These are phyloP conservation scores for Chrysanthemum lavandulifolium DNA, from an alignment of 129 eudicot species.

Conservation along the genomic window DNA sequence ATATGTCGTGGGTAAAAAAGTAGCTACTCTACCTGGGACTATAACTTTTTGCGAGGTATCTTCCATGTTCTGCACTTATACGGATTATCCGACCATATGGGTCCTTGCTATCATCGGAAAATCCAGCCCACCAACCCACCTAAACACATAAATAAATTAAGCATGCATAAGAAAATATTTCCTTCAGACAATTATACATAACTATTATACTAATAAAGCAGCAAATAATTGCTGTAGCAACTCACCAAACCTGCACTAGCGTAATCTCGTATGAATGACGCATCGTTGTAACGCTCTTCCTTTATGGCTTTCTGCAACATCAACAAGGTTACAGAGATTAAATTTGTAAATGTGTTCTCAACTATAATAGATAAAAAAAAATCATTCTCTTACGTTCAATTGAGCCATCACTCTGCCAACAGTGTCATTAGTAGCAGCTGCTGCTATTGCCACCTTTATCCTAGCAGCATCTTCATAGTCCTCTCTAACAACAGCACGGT, in stretches of 20 bases:
- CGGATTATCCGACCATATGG: constrained; percentile 87
- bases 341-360: not conserved
- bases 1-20: not conserved
- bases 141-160: constrained; percentile 26
- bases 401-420: constrained; percentile 85
- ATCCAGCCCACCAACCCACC: constrained; percentile 99
- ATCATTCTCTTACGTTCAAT: constrained; percentile 50
- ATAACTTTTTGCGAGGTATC: constrained; percentile 90
- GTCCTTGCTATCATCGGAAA: constrained; percentile 71
- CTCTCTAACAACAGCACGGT: constrained; percentile 63
- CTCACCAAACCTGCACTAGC: constrained; percentile 96
- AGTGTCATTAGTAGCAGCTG: constrained; percentile 79
- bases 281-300: constrained; percentile 86
- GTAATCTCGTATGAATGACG: constrained; percentile 75
- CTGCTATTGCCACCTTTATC: constrained; percentile 96
- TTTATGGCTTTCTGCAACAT: constrained; percentile 70
- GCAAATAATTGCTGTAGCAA: constrained; percentile 5
- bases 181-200: not conserved
- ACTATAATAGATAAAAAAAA: not conserved
- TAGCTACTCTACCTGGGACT: constrained; percentile 75
- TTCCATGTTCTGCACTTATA: constrained; percentile 93
- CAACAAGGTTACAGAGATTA: not conserved
- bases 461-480: constrained; percentile 94
- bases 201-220: not conserved
- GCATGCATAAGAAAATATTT: not conserved